A percentile compares a stretch with the other conserved stretches of the same genome.
Evolutionary conservation across 2,329 filamentous ascomycete species (phyloP).

Genomic region (Fusarium circinatum): DNA sequence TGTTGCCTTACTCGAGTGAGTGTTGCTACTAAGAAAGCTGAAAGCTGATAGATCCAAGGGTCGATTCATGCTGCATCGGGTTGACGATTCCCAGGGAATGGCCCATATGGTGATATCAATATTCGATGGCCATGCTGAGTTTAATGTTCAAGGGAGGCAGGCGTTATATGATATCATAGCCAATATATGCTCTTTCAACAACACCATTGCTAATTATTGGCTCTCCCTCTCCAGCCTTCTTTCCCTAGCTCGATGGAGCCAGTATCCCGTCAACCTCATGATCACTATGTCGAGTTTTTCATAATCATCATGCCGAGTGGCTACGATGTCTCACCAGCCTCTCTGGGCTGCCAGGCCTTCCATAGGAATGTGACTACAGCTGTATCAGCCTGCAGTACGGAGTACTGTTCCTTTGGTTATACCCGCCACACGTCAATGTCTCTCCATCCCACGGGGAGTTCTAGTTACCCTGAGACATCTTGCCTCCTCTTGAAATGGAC

Average conservation of each 20-base stretch:
- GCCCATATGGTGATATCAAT: background rate
- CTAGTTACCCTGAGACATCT: constrained; percentile 44
- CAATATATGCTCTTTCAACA: constrained; percentile 19
- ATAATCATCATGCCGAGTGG: constrained; percentile 10
- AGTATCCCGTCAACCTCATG: constrained; percentile 9
- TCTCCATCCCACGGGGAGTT: constrained; percentile 6
- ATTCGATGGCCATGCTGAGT: background rate
- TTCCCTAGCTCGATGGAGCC: background rate
- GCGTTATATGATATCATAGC: background rate
- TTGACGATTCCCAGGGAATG: background rate
- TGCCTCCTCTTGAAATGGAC: constrained; percentile 47
- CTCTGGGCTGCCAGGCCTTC: constrained; percentile 24
- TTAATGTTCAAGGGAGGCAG: background rate
- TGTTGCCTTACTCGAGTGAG: constrained; percentile 18
- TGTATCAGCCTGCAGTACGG: constrained; percentile 25
- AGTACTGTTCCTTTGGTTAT: constrained; percentile 12
- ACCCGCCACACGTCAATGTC: constrained; percentile 27
- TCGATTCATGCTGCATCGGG: background rate
- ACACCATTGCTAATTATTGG: constrained; percentile 20
- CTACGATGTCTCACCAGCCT: constrained; percentile 40
- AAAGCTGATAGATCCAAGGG: background rate
- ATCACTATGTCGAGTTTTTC: background rate
- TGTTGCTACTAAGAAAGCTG: background rate
- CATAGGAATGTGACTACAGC: constrained; percentile 42
- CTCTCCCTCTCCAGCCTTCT: constrained; percentile 6